Evolutionary conservation across 352 stramenopile genomes (phyloP).

Genomic region (Phytophthora sp.): DNA sequence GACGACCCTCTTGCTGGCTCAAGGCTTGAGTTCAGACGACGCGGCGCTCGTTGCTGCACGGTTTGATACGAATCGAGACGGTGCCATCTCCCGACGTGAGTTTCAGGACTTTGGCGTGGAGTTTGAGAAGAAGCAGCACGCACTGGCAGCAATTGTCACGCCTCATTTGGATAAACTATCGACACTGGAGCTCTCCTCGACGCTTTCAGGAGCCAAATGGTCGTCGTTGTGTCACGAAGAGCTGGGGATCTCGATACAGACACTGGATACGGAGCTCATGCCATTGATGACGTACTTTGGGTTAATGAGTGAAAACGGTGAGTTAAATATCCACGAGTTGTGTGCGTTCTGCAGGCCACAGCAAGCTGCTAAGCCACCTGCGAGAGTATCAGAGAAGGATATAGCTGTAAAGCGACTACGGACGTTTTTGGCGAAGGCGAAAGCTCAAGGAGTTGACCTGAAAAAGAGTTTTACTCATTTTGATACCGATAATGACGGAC

Average conservation of each 20-base stretch:
- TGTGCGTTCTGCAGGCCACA: slow-evolving; percentile 30
- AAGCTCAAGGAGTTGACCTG: slow-evolving; percentile 52
- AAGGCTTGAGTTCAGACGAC: slow-evolving; percentile 49
- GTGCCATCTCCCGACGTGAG: slow-evolving; percentile 59
- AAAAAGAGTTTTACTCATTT: slow-evolving; percentile 69
- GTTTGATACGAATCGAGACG: slow-evolving; percentile 69
- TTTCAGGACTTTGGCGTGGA: slow-evolving; percentile 63
- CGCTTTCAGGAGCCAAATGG: slow-evolving; percentile 40
- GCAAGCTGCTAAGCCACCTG: not conserved
- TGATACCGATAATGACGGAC: slow-evolving; percentile 63
- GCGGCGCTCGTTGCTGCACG: slow-evolving; percentile 41
- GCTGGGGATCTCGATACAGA: slow-evolving; percentile 32
- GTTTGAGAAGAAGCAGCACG: slow-evolving; percentile 45
- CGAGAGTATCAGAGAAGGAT: slow-evolving; percentile 6
- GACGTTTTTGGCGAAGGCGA: slow-evolving; percentile 41
- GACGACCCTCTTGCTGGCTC: slow-evolving; percentile 52
- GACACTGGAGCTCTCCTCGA: slow-evolving; percentile 11
- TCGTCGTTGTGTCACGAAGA: slow-evolving; percentile 38
- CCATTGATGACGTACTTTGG: slow-evolving; percentile 39
- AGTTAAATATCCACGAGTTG: slow-evolving; percentile 40
- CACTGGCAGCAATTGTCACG: slow-evolving; percentile 31
- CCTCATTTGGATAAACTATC: slow-evolving; percentile 31
- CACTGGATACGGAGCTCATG: slow-evolving; percentile 25
- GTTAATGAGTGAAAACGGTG: slow-evolving; percentile 30
- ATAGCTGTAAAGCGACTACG: slow-evolving; percentile 20